A percentile compares a stretch with the other conserved stretches of the same genome.
phyloP scores from a whole-genome alignment of 2,329 filamentous ascomycete genomes.

The Fusarium algeriense region DNA sequence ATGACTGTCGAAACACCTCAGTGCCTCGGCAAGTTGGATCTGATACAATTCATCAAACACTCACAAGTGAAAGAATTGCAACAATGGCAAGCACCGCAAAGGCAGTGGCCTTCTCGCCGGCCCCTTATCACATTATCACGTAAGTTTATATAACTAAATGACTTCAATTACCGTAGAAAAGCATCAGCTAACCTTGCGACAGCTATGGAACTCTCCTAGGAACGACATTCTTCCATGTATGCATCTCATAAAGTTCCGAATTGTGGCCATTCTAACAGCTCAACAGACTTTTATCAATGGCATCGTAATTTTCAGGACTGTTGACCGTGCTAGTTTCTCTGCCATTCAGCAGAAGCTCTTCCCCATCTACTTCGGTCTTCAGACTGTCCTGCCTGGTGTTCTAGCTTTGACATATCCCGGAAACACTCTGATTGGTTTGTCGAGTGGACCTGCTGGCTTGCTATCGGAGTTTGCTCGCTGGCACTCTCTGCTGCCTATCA shows the following conservation, averaged over 20 bases:
- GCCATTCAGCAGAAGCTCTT: constrained; percentile 84
- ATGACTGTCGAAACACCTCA: constrained; percentile 17
- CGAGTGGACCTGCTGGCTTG: constrained; percentile 65
- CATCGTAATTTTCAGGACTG: constrained; percentile 79
- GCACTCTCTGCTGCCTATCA: constrained; percentile 76
- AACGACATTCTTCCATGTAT: constrained; percentile 84
- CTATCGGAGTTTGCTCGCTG: constrained; percentile 71
- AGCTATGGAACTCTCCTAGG: constrained; percentile 92
- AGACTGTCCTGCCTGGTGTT: constrained; percentile 78
- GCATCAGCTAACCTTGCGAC: constrained; percentile 38
- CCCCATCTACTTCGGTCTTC: constrained; percentile 88
- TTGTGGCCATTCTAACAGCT: constrained; percentile 12
- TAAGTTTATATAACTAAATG: constrained; percentile 55
- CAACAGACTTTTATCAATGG: constrained; percentile 79
- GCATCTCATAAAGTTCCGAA: not conserved
- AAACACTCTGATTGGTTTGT: constrained; percentile 61
- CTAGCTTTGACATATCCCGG: constrained; percentile 85
- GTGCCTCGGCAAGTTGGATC: constrained; percentile 25
- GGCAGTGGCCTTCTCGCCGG: constrained; percentile 71
- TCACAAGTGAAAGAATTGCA: constrained; percentile 27
- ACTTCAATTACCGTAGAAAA: not conserved
- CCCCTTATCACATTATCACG: constrained; percentile 82
- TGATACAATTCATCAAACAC: constrained; percentile 16
- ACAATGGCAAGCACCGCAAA: constrained; percentile 62
- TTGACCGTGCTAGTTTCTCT: constrained; percentile 85